Evolutionary conservation across 306 rosid genomes (phyloP), one percentile per base, ranked within the genome.

Genomic region (Fragaria vesca): DNA sequence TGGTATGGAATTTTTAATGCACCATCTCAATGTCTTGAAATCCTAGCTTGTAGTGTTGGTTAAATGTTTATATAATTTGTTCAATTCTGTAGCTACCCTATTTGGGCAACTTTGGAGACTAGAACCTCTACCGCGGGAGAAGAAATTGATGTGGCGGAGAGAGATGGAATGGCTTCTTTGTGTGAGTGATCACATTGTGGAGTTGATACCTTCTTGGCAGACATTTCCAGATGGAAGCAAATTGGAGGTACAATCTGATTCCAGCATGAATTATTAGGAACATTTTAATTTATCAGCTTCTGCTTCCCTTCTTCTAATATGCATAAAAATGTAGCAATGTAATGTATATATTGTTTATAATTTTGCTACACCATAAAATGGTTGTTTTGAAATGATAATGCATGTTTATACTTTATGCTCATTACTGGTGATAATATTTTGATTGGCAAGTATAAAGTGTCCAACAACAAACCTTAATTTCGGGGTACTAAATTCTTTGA

Each of bases 51-150:
- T 17, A 20, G 61, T 4, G 18, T 40, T 70, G 43, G 32, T 67
- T 57, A 12, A 4, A 45, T 55, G 60, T 69, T 38, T 50, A 78
- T n/a, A 12, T 72, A 66, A 12, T 46, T 40, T 74, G 69, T 42
- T n/a, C 28, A 17, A 61, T 76, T 66, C 38, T 83, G 79, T 28
- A 94, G 98, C 96, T 66, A 91, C 97, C 42, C 70, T 95, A 13
- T 95, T 92, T 60, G 97, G 98, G 72, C 94, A 94, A 83, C 86
- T 94, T 73, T 88, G 97, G 97, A 90, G 96, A 76, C 76, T 94
- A 57, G 93, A 94, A 83, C 98, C 98, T 40, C 12, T 92, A 32
- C 83, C 80, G 2, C 18, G 73, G 0, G 88, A 86, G 85, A 92
- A 86, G 88, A 94, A 89, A 78, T 78, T 81, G 16, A 94, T 92